A percentile compares a stretch with the other conserved stretches of the same genome.
phyloP scores from a whole-genome alignment of 2,329 filamentous ascomycete species.

The Nemania sp. region DNA sequence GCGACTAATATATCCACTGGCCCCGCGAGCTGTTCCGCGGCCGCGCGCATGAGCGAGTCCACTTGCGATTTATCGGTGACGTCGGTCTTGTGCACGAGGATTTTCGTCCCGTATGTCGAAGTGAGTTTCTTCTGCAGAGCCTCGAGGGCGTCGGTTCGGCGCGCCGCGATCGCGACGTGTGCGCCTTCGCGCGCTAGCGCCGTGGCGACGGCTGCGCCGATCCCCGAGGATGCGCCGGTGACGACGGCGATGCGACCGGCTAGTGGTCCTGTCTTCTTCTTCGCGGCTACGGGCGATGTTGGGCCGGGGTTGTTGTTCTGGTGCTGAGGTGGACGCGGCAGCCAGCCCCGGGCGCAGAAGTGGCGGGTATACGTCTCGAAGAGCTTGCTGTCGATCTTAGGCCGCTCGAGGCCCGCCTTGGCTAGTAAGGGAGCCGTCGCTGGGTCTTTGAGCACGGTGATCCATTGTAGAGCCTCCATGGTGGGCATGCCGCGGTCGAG shows the following conservation, averaged over 20 bases:
- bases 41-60: conserved; percentile 63
- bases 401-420: conserved; percentile 59
- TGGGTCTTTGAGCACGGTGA: conserved; percentile 74
- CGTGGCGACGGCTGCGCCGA: conserved; percentile 72
- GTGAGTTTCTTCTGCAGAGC: conserved; percentile 63
- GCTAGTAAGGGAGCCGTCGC: conserved; percentile 64
- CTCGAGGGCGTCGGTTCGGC: conserved; percentile 70
- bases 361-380: conserved; percentile 78
- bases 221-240: conserved; percentile 79
- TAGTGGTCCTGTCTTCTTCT: conserved; percentile 60
- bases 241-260: conserved; percentile 72
- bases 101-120: conserved; percentile 57
- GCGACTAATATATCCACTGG: conserved; percentile 78
- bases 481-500: conserved; percentile 80
- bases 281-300: conserved; percentile 35
- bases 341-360: conserved; percentile 80
- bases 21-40: conserved; percentile 66
- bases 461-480: conserved; percentile 69
- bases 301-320: conserved; percentile 38
- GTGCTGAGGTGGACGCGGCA: conserved; percentile 62
- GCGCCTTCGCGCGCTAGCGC: conserved; percentile 72
- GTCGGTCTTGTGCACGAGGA: conserved; percentile 71
- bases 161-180: conserved; percentile 71
- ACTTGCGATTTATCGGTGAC: conserved; percentile 70
- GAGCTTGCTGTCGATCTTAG: conserved; percentile 70